Percentiles rank a stretch among this genome's conserved stretches.
Conservation (phyloP, 306 rosid genomes). For the Quercus glauca region DNA sequence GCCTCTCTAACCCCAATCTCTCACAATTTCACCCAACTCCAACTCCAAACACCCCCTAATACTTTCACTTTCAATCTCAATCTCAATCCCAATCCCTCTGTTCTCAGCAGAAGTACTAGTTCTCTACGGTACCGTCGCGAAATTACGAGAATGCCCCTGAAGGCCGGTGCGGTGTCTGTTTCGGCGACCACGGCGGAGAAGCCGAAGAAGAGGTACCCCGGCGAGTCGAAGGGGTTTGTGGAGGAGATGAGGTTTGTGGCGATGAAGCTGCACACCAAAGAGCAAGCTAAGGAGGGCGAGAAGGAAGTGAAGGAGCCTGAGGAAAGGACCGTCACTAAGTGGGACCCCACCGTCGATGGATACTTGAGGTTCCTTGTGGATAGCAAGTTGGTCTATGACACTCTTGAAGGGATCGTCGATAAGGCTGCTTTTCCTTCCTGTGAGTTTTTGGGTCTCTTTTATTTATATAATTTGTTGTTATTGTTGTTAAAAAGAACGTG, state of each 20-base stretch:
- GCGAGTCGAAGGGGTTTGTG: constrained; percentile 89
- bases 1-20: constrained; percentile 60
- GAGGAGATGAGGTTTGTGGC: constrained; percentile 99
- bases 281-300: constrained; percentile 94
- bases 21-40: constrained; percentile 32
- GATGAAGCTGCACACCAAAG: constrained; percentile 86
- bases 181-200: constrained; percentile 75
- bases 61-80: background rate
- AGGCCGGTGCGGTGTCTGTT: constrained; percentile 30
- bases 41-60: background rate
- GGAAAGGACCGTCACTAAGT: constrained; percentile 61
- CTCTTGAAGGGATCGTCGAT: constrained; percentile 64
- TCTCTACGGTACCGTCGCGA: background rate
- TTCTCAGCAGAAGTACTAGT: background rate
- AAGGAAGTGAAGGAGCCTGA: constrained; percentile 70
- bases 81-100: constrained; percentile 19
- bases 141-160: constrained; percentile 28
- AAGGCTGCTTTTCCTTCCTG: constrained; percentile 68
- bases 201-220: constrained; percentile 73
- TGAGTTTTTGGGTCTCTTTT: constrained; percentile 29
- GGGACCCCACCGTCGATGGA: constrained; percentile 81
- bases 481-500: too few relatives aligned
- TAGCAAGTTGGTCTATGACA: constrained; percentile 84
- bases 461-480: fast-evolving
- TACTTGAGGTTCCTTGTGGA: constrained; percentile 84